A percentile compares a stretch with the other conserved stretches of the same genome.
Evolutionary conservation across 208 protist genomes (phyloP).

Genomic region (Leishmania tarentolae): DNA sequence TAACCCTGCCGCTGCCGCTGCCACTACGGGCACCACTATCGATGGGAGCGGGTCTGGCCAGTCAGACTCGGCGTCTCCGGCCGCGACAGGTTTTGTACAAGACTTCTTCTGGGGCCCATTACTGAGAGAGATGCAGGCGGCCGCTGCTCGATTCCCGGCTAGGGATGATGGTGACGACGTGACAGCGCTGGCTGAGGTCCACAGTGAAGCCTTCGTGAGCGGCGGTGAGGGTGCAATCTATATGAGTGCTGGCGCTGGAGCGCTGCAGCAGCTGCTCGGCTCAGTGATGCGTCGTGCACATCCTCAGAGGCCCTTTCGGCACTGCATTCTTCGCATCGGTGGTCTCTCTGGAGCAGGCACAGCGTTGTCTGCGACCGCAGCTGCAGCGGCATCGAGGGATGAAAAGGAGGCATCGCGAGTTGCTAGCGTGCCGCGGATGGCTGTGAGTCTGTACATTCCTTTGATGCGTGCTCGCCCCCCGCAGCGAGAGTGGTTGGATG

Average conservation of each 20-base stretch:
- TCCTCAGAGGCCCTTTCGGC: constrained; percentile 52
- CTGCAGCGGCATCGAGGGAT: neutral
- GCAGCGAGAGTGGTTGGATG: constrained; percentile 44
- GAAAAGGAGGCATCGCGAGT: constrained; percentile 17
- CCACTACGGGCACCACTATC: neutral
- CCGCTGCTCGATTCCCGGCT: neutral
- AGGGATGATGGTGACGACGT: neutral
- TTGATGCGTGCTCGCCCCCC: constrained; percentile 38
- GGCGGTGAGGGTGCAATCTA: constrained; percentile 9
- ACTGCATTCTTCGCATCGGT: constrained; percentile 49
- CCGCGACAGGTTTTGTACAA: neutral
- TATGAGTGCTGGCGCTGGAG: constrained; percentile 19
- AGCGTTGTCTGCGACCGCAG: neutral
- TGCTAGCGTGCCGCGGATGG: constrained; percentile 53
- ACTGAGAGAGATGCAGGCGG: constrained; percentile 14
- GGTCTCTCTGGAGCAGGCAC: constrained; percentile 4
- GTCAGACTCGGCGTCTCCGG: neutral
- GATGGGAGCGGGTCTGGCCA: neutral
- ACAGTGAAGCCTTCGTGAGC: neutral
- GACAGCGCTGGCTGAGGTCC: neutral
- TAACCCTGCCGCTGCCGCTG: neutral
- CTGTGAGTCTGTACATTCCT: constrained; percentile 69
- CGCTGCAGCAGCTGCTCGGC: constrained; percentile 33
- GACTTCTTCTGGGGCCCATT: constrained; percentile 36
- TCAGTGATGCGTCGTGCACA: constrained; percentile 47